Percentiles rank a stretch among this genome's conserved stretches.
These are phyloP conservation scores for Arabis hirsuta DNA, from an alignment of 345 rosid genomes.

Conservation along the genomic window DNA sequence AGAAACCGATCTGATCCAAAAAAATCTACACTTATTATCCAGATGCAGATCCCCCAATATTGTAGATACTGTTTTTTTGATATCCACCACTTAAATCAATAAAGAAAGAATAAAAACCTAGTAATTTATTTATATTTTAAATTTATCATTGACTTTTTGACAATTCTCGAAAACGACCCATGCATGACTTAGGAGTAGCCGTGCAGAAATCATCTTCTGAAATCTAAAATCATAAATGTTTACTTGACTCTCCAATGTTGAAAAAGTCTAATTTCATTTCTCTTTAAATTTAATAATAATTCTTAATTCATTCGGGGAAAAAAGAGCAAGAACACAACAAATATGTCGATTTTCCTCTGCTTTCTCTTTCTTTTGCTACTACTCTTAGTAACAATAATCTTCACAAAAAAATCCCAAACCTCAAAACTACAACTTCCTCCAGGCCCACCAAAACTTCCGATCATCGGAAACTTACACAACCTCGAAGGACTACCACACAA, in stretches of 20 bases:
- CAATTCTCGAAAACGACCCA: slow-evolving; percentile 14
- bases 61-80: too few species aligned
- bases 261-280: slow-evolving; percentile 27
- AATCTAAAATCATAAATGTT: slow-evolving; percentile 5
- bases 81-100: neutral
- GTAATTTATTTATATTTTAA: neutral
- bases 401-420: slow-evolving; percentile 11
- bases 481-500: slow-evolving; percentile 35
- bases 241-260: neutral
- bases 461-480: slow-evolving; percentile 47
- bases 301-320: neutral
- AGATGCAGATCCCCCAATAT: slow-evolving; percentile 3
- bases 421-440: slow-evolving; percentile 39
- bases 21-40: neutral
- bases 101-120: neutral
- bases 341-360: slow-evolving; percentile 35
- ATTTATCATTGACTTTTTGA: neutral
- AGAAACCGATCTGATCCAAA: neutral
- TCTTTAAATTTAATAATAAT: slow-evolving; percentile 6
- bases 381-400: slow-evolving; percentile 21
- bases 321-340: slow-evolving; percentile 8
- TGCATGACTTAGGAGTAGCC: slow-evolving; percentile 13
- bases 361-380: slow-evolving; percentile 30
- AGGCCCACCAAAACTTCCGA: slow-evolving; percentile 40
- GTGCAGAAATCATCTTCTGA: slow-evolving; percentile 6